Base-by-base conservation (phyloP, 1,284 basidiomycete genomes). In the Ganoderma sinense region DNA sequence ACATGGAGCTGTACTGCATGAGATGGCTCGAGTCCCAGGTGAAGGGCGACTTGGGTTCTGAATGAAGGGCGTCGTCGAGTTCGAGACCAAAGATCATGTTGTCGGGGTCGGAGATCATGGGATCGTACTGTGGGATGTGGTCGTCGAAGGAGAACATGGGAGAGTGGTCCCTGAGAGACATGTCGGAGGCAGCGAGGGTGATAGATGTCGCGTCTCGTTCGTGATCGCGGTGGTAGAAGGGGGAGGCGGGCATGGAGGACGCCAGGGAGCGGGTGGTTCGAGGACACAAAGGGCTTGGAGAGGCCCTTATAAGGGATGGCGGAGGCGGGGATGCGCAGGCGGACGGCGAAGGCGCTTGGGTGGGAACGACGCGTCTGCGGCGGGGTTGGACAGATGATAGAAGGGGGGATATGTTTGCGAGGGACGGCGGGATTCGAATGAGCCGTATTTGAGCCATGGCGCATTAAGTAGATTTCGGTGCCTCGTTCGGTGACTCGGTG, bases 11-110 rank as follows among this genome's bases (percentile, higher is more conserved):
- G 69, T 76, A 74, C 63, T 76, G 73, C 60, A 69, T 65, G 43
- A 68, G 18, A 69, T 74, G 65, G 39, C 69, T 62, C 2, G 76
- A 60, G 45, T 80, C 87, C 88, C 88, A 90, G 23, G 82, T 78
- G 74, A 80, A 78, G 68, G 80, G 71, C 26, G 76, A 71, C 73
- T 79, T 78, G 64, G 79, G 59, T 59, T 82, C 76, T 31, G 81
- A 78, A 65, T 79, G 78, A 72, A 81, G 78, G 66, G 80, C 75
- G 70, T 89, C 88, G 76, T 93, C 91, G 78, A 92, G 83, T 74
- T 92, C 90, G 80, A 91, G 81, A 68, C 83, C 82, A 56, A 91
- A 90, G 79, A 92, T 86, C 83, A 91, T 84, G 73, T 87, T 86
- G 79, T 89, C 81, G 23, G 77, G 71, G 71, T 82, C 80, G 7